phyloP scores from a whole-genome alignment of 192 early-diverging fungal species.

The Jimgerdemannia lactiflua region DNA sequence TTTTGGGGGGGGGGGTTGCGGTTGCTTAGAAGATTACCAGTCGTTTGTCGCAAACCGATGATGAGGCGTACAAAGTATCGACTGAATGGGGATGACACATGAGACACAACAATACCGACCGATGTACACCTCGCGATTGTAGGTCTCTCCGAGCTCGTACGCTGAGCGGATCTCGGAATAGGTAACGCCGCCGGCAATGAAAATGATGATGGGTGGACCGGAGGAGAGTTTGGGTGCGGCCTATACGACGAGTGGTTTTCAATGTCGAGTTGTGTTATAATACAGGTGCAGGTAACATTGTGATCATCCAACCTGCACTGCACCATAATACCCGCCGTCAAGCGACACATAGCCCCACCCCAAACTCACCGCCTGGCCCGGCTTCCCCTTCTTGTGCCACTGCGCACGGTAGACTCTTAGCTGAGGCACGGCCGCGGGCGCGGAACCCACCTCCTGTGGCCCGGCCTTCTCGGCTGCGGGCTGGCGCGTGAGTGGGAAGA shows the following conservation, averaged over 20 bases:
- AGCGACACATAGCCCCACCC: background rate
- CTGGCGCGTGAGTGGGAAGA: background rate
- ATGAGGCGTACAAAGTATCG: too few relatives aligned
- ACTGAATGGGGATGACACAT: too few relatives aligned
- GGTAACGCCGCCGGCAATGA: slow-evolving; percentile 79
- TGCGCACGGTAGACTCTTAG: background rate
- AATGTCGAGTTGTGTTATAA: background rate
- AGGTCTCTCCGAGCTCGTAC: slow-evolving; percentile 61
- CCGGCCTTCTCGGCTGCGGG: background rate
- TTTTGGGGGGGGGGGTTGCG: too few relatives aligned
- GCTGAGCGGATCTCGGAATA: slow-evolving; percentile 72
- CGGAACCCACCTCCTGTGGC: background rate
- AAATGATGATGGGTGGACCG: slow-evolving; percentile 71
- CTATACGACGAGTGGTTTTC: background rate
- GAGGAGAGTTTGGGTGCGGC: slow-evolving; percentile 16
- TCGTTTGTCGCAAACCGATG: too few relatives aligned
- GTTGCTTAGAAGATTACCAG: too few relatives aligned
- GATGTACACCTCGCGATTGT: slow-evolving; percentile 65
- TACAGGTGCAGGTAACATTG: slow-evolving; percentile 17
- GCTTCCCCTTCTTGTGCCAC: slow-evolving; percentile 5
- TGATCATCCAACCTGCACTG: background rate
- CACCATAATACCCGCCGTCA: background rate
- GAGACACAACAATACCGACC: slow-evolving; percentile 31
- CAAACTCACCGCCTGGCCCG: background rate
- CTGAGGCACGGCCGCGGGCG: background rate